Evolutionary conservation across 495 filamentous ascomycete genomes (phyloP), one percentile per base, ranked within the genome.

Genomic region (Hyaloscypha hepaticicola): DNA sequence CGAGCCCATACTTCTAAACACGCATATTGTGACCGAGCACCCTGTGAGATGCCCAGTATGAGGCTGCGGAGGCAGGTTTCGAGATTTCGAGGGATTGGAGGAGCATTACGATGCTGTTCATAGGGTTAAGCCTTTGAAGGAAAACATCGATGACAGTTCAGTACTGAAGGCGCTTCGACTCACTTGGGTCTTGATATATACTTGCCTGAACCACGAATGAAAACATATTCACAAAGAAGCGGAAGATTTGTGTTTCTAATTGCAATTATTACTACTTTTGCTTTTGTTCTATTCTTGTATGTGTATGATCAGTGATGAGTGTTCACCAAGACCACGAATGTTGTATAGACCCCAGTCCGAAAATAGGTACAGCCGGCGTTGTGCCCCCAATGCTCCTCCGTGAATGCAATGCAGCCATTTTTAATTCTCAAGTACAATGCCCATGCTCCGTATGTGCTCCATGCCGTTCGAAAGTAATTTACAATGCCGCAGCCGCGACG

Each of bases 401-500:
- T 26, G 12, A 51, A 61, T 53, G 28, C 24, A 51, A 61, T 53
- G 28, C 24, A 56, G 29, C 60, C 28, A 19, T 31, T 27, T 11
- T 27, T n/a, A 45, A 45, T 14, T 9, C 38, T 45, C 14, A 33
- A 16, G 38, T 45, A 45, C 38, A 45, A 45, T 45, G 11, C 38
- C 38, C 14, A 22, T 55, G 27, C 50, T 1, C 29, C 50, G 9
- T 5, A 31, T 28, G 50, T 28, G 22, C 6, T 5, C 53, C 53
- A 22, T 56, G 53, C 53, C 21, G 14, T 27, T 53, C 26, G 34
- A 31, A 56, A 5, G 48, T 28, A 53, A 51, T 60, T 68, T 72
- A 72, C 67, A 72, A 63, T n/a, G 63, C 65, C 8, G 51, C 58
- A 8, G 61, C 22, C 19, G 62, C 70, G 55, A 58, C 64, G 21